Conservation (phyloP, 495 filamentous ascomycete genomes). For the Aspergillus nanangensis region DNA sequence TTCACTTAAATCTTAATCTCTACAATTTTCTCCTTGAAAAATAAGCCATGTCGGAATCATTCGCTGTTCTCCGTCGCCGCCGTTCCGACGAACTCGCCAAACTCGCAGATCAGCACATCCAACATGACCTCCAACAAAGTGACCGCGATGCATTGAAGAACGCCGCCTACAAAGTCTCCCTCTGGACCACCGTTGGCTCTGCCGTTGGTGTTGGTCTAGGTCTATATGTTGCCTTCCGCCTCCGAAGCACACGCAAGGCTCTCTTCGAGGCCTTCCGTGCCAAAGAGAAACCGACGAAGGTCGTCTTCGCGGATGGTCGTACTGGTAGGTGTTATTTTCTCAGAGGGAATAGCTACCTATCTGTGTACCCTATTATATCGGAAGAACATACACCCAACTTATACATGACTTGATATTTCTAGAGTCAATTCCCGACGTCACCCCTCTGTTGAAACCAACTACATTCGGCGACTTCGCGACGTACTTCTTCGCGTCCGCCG, state of each 20-base stretch:
- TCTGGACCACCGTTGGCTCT: constrained; percentile 54
- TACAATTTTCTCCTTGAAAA: neutral
- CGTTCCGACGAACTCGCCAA: constrained; percentile 48
- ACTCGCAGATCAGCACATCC: constrained; percentile 59
- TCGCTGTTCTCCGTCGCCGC: constrained; percentile 52
- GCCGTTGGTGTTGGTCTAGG: constrained; percentile 56
- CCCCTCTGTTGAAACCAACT: constrained; percentile 51
- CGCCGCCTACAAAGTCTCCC: constrained; percentile 48
- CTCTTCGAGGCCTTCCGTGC: constrained; percentile 59
- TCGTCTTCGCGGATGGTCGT: constrained; percentile 58
- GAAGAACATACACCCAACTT: too few species aligned
- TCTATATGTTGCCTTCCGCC: constrained; percentile 50
- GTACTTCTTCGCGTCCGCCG: constrained; percentile 56
- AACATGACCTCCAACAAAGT: constrained; percentile 54
- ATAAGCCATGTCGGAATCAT: constrained; percentile 45
- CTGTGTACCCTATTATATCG: too few species aligned
- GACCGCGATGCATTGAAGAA: constrained; percentile 55
- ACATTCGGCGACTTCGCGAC: constrained; percentile 56
- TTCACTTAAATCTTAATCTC: too few species aligned
- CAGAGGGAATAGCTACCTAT: neutral
- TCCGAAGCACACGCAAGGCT: constrained; percentile 47
- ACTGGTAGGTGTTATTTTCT: constrained; percentile 37
- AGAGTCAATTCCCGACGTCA: constrained; percentile 61
- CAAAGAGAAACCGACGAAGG: constrained; percentile 51
- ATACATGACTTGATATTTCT: constrained; percentile 4